These are phyloP conservation scores for Akebia trifoliata DNA, from an alignment of 164 flowering plant species.

Conservation along the genomic window DNA sequence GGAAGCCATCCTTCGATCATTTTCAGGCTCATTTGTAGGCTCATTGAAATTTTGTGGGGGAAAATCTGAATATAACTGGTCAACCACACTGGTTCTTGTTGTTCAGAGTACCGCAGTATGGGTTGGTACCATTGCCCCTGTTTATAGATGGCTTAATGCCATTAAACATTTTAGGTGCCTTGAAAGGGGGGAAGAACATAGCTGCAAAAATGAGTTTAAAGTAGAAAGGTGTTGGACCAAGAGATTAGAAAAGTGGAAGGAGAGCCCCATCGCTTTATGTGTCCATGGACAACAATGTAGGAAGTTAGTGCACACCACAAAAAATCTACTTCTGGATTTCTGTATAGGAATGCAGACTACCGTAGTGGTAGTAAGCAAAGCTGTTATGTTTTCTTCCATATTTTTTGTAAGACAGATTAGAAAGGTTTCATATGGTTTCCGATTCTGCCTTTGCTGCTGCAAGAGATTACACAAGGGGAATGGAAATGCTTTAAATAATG, in stretches of 20 bases:
- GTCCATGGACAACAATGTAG: slow-evolving; percentile 24
- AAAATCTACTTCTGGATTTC: slow-evolving; percentile 19
- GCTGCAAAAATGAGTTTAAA: slow-evolving; percentile 15
- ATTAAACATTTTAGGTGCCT: slow-evolving; percentile 39
- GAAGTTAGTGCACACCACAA: slow-evolving; percentile 26
- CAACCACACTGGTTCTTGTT: slow-evolving; percentile 30
- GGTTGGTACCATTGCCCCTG: slow-evolving; percentile 49
- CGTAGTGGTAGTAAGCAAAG: slow-evolving; percentile 40
- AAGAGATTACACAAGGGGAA: slow-evolving; percentile 8
- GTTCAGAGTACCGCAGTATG: slow-evolving; percentile 38
- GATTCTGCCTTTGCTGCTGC: slow-evolving; percentile 15
- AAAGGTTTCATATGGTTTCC: too few species aligned
- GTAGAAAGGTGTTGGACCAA: slow-evolving; percentile 47
- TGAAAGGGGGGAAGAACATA: slow-evolving; percentile 10
- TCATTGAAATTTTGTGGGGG: slow-evolving; percentile 39
- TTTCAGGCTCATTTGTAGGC: slow-evolving; percentile 27
- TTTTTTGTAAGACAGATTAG: slow-evolving; percentile 15
- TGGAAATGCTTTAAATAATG: slow-evolving; percentile 13
- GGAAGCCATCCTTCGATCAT: slow-evolving; percentile 38
- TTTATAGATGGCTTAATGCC: slow-evolving; percentile 44
- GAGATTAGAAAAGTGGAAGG: slow-evolving; percentile 33
- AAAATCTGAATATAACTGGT: slow-evolving; percentile 58
- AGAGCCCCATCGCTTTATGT: slow-evolving; percentile 25
- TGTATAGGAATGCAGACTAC: slow-evolving; percentile 35
- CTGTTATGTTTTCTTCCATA: slow-evolving; percentile 30